Evolutionary conservation across 2,329 filamentous ascomycete genomes (phyloP), one percentile per base, ranked within the genome.

Genomic region (Fusarium sp.): DNA sequence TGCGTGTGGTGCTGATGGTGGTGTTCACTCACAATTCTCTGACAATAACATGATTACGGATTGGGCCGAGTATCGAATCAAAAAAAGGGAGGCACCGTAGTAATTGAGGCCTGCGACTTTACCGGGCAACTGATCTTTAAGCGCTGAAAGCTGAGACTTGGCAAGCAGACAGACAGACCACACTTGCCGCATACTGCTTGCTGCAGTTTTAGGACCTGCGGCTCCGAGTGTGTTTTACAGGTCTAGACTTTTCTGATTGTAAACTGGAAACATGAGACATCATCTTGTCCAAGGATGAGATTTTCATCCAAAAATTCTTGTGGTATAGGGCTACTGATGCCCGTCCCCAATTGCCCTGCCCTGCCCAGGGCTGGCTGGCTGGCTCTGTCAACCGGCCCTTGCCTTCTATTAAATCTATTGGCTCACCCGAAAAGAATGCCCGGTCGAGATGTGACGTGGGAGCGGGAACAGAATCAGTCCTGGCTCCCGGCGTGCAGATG

Each of bases 401-500:
- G 71, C 51, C 53, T 31, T 33, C 49, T 22, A 11, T 20, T 44
- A 6, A 20, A 42, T 66, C 46, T 29, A 51, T 51, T 51, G 46
- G 46, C 46, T 51, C 24, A 29, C 10, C 46, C 46, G 27, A 51
- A n/a, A 31, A 31, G 16, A 51, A 31, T 31, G 27, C 27, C 72
- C 59, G 53, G 66, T 67, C 67, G 63, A 71, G 66, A 67, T 70
- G 73, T 67, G 70, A 75, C 71, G 66, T 70, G 69, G 66, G 70
- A 71, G 61, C 75, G 75, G 72, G 68, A 72, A 31, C 66, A 67
- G 24, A 51, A 51, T 24, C 24, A 63, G 62, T 67, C 49, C 62
- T 64, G 66, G 67, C 22, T 77, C 75, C 75, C 75, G 75, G 75
- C 57, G 58, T 75, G 74, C 74, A 76, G 71, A 67, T 62, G 40